Conservation (phyloP, 1,284 basidiomycete species). For the Papiliotrema laurentii region DNA sequence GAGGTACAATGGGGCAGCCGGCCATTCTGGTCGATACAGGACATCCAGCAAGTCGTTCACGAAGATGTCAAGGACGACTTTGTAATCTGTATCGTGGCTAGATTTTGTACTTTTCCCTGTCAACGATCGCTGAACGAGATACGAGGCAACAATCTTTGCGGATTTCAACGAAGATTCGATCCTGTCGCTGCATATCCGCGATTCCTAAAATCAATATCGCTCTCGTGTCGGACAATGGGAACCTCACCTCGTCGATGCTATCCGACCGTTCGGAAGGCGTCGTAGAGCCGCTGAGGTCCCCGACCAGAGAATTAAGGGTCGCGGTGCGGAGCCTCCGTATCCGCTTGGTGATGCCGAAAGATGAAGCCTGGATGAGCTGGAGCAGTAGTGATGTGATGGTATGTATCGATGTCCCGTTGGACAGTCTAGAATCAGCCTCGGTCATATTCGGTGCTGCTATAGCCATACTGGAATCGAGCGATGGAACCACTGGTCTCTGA, state of each 20-base stretch:
- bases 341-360: constrained; percentile 60
- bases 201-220: constrained; percentile 17
- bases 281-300: neutral
- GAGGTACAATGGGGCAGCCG: constrained; percentile 77
- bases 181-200: constrained; percentile 19
- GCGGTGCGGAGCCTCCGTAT: constrained; percentile 48
- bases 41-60: constrained; percentile 84
- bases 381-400: constrained; percentile 87
- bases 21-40: constrained; percentile 94
- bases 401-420: constrained; percentile 66
- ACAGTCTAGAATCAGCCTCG: constrained; percentile 34
- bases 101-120: constrained; percentile 76
- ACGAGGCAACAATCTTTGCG: constrained; percentile 75
- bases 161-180: constrained; percentile 72
- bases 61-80: constrained; percentile 82
- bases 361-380: constrained; percentile 91
- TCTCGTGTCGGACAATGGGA: too few species aligned
- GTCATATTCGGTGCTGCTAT: neutral
- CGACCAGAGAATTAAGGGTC: neutral
- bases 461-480: constrained; percentile 70
- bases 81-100: constrained; percentile 84
- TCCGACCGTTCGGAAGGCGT: neutral
- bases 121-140: constrained; percentile 61
- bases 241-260: neutral
- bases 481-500: constrained; percentile 83